Evolutionary conservation across 192 early-diverging fungal species (phyloP).

Genomic region (Diversispora eburnea): DNA sequence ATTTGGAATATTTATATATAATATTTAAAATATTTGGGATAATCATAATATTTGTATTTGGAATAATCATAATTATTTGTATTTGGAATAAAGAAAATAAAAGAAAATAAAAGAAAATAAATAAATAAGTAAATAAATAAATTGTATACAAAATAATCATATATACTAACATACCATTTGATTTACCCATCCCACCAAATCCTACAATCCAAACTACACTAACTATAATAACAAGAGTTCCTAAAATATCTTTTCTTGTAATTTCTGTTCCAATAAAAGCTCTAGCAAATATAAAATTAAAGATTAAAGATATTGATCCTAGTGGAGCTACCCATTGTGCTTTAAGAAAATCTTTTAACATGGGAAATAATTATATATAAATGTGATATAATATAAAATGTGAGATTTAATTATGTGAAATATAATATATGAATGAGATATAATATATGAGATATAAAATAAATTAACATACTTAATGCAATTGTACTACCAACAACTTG

Average conservation of each 20-base stretch:
- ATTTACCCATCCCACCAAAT: slow-evolving; percentile 52
- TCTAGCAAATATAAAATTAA: slow-evolving; percentile 60
- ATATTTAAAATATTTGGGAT: too few relatives aligned
- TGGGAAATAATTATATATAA: not conserved
- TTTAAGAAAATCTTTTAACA: slow-evolving; percentile 55
- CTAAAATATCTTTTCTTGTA: slow-evolving; percentile 47
- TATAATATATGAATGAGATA: not conserved
- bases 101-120: too few relatives aligned
- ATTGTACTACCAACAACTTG: slow-evolving; percentile 54
- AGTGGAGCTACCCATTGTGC: slow-evolving; percentile 60
- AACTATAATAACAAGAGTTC: slow-evolving; percentile 52
- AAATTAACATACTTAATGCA: slow-evolving; percentile 51
- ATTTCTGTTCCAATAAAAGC: slow-evolving; percentile 55
- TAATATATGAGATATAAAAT: not conserved
- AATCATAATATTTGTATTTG: too few relatives aligned
- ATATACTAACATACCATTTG: slow-evolving; percentile 33
- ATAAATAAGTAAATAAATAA: not conserved
- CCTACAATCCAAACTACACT: slow-evolving; percentile 58
- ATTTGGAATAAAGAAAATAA: not conserved
- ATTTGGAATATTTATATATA: too few relatives aligned
- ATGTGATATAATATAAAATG: not conserved
- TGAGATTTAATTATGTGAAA: not conserved
- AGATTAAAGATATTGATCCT: slow-evolving; percentile 54
- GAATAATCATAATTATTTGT: not conserved
- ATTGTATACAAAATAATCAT: not conserved